Conservation (phyloP, 768 basidiomycete genomes). For the Suillus brevipes region DNA sequence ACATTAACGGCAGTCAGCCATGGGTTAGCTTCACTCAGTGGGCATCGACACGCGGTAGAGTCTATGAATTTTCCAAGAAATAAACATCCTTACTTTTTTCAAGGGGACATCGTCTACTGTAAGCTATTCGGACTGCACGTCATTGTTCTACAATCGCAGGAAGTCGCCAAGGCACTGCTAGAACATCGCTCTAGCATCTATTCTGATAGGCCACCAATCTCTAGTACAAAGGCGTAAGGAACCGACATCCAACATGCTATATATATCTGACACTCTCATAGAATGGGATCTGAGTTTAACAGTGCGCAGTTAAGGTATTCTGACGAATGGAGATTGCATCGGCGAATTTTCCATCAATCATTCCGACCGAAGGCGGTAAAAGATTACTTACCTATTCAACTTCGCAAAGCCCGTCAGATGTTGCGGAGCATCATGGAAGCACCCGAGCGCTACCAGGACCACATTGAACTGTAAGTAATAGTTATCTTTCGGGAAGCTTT, state of each 20-base stretch:
- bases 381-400: constrained; percentile 26
- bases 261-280: constrained; percentile 13
- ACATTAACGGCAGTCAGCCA: constrained; percentile 26
- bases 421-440: constrained; percentile 22
- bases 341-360: constrained; percentile 34
- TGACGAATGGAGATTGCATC: constrained; percentile 32
- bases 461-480: constrained; percentile 31
- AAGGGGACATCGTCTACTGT: constrained; percentile 35
- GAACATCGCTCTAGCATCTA: constrained; percentile 38
- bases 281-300: constrained; percentile 33
- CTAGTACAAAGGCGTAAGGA: constrained; percentile 25
- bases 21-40: constrained; percentile 37
- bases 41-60: constrained; percentile 28
- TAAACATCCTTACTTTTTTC: not conserved
- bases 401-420: constrained; percentile 31
- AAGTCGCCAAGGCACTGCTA: constrained; percentile 35
- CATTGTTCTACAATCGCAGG: constrained; percentile 33
- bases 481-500: not conserved
- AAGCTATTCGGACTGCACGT: constrained; percentile 33
- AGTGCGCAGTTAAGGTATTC: constrained; percentile 32
- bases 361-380: constrained; percentile 29
- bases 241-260: not conserved
- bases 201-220: constrained; percentile 39
- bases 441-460: constrained; percentile 27
- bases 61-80: not conserved